Percentiles rank a stretch among this genome's conserved stretches.
phyloP scores from a whole-genome alignment of 202 grass and related monocot species.

The Saccharum hybrid region DNA sequence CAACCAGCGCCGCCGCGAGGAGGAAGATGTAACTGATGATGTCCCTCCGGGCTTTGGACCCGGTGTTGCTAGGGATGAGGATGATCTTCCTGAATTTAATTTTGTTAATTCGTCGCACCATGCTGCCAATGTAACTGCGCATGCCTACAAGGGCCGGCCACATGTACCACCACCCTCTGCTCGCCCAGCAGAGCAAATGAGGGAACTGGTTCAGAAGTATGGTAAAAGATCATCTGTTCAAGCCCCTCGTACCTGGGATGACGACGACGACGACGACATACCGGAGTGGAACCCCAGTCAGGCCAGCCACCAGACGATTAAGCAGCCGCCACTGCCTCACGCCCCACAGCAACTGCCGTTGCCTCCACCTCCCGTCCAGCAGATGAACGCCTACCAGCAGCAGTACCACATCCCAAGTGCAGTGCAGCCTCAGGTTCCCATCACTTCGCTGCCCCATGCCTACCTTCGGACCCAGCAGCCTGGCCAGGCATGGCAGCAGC shows the following conservation, averaged over 20 bases:
- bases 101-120: conserved; percentile 61
- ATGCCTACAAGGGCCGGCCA: conserved; percentile 49
- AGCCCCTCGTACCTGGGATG: conserved; percentile 38
- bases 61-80: conserved; percentile 62
- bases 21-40: conserved; percentile 82
- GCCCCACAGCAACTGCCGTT: conserved; percentile 36
- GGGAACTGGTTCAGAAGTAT: conserved; percentile 70
- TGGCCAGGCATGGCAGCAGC: conserved; percentile 44
- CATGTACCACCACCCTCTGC: conserved; percentile 47
- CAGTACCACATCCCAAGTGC: conserved; percentile 29
- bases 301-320: conserved; percentile 43
- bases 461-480: conserved; percentile 47
- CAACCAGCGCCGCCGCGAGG: conserved; percentile 38
- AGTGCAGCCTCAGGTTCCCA: conserved; percentile 50
- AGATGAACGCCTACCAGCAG: conserved; percentile 54
- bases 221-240: conserved; percentile 65
- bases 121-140: conserved; percentile 62
- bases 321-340: conserved; percentile 26
- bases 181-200: conserved; percentile 64
- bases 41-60: conserved; percentile 93
- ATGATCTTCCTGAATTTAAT: conserved; percentile 73
- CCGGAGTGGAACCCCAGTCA: conserved; percentile 86
- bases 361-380: conserved; percentile 48
- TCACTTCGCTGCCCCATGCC: conserved; percentile 31
- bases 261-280: conserved; percentile 92